Evolutionary conservation across 257 asterid genomes (phyloP), one percentile per base, ranked within the genome.

Genomic region (Nicotiana attenuata): DNA sequence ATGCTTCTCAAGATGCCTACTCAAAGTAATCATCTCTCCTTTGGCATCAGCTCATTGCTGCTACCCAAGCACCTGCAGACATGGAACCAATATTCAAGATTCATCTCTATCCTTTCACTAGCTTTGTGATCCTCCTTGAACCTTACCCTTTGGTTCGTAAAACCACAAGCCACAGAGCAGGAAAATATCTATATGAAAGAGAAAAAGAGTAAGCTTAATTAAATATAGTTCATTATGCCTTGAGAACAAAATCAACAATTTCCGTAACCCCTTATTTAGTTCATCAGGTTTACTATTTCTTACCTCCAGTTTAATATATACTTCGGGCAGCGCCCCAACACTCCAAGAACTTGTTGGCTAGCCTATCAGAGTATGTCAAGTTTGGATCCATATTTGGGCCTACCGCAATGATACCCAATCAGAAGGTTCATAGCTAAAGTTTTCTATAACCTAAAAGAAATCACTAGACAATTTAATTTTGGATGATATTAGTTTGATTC

Each of bases 261-360:
- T 28, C 2, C 29, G 29, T 28, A 28, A 3, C 29, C 29, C 29
- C 29, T 26, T 26, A 28, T 28, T 28, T 28, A 28, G 3, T 28
- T 28, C 3, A 28, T 28, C 29, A 28, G 29, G 29, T 28, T 28
- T 28, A 28, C 29, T 28, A 28, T 28, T 28, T 28, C 0, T 28
- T 28, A 28, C 29, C 29, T 28, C 3, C 3, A 28, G 29, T 28
- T 28, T 28, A 28, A 28, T 28, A 28, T 28, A 2, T 28, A 28
- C 29, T 28, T 28, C 29, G 29, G 29, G 29, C 29, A 28, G 29
- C 29, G 29, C 29, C 29, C 29, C 29, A 69, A 93, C 97, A 92
- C 98, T 15, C 99, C 98, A 81, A 95, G 97, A 84, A 95, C 99
- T 87, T 95, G 99, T 98, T 98, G 3, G 93, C 99, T 89, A 95